These are phyloP conservation scores for Straminergon stramineum DNA, from an alignment of 225 moss, liverwort and hornwort genomes.

Conservation along the genomic window DNA sequence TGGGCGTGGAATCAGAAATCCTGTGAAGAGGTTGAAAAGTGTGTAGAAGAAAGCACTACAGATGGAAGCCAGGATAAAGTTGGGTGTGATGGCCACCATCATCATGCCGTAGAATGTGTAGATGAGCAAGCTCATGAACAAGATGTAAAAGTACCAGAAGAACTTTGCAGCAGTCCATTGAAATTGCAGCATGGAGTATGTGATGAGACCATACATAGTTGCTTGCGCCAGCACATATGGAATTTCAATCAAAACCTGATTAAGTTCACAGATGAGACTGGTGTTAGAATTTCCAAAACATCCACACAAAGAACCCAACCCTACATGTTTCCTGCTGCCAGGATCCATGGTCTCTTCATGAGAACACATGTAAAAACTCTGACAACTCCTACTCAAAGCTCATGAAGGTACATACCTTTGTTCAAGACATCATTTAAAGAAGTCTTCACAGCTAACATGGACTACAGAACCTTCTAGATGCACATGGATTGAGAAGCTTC, in stretches of 20 bases:
- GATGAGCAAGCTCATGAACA: constrained; percentile 33
- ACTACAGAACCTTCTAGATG: background rate
- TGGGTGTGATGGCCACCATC: constrained; percentile 51
- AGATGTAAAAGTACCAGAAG: constrained; percentile 30
- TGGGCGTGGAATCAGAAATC: constrained; percentile 39
- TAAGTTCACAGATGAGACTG: background rate
- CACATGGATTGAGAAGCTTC: background rate
- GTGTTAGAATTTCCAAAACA: background rate
- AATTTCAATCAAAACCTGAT: constrained; percentile 35
- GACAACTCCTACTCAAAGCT: background rate
- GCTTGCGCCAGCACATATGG: constrained; percentile 30
- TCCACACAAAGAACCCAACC: too few relatives aligned
- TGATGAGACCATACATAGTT: constrained; percentile 24
- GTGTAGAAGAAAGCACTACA: constrained; percentile 39
- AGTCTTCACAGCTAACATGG: background rate
- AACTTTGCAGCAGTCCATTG: constrained; percentile 34
- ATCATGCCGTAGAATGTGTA: constrained; percentile 52
- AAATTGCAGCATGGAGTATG: constrained; percentile 41
- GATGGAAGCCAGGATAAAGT: constrained; percentile 35
- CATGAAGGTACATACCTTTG: background rate
- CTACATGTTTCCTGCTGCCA: too few relatives aligned
- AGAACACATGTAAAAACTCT: background rate
- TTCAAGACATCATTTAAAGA: background rate
- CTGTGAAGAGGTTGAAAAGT: constrained; percentile 45
- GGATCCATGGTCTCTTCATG: background rate